phyloP scores from a whole-genome alignment of 2,329 filamentous ascomycete species.

The Colletotrichum phormii region DNA sequence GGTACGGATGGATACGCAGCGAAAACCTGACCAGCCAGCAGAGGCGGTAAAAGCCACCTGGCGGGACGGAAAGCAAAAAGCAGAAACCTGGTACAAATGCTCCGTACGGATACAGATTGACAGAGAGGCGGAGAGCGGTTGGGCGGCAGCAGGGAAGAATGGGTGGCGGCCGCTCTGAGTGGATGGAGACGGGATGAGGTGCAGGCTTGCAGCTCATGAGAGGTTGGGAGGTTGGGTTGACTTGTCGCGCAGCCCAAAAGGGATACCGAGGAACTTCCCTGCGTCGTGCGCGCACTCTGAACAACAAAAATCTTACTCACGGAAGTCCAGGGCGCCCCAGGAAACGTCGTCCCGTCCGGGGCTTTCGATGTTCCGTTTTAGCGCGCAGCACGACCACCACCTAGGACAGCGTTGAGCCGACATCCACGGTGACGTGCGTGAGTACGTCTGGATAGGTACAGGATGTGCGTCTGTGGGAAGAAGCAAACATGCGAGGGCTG shows the following conservation, averaged over 20 bases:
- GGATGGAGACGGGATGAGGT: constrained; percentile 33
- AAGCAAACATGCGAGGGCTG: background rate
- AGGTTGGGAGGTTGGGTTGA: constrained; percentile 32
- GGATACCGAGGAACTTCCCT: constrained; percentile 26
- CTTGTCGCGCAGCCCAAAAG: constrained; percentile 22
- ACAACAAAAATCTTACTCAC: constrained; percentile 1
- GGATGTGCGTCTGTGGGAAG: background rate
- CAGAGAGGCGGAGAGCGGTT: constrained; percentile 28
- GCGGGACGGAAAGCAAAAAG: background rate
- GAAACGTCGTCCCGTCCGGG: background rate
- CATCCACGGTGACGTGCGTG: background rate
- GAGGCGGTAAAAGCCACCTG: constrained; percentile 10
- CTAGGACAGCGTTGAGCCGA: background rate
- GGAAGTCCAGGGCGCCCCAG: background rate
- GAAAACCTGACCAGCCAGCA: background rate
- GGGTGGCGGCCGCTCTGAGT: constrained; percentile 34
- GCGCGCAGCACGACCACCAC: background rate
- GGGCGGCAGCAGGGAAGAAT: constrained; percentile 31
- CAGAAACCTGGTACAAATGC: background rate
- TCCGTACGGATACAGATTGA: background rate
- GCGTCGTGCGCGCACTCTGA: constrained; percentile 10
- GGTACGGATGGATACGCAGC: background rate
- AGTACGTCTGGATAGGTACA: background rate
- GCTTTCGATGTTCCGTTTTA: background rate
- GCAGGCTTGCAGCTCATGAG: constrained; percentile 9